phyloP scores from a whole-genome alignment of 2,329 filamentous ascomycete species.

The Onygenales sp. region DNA sequence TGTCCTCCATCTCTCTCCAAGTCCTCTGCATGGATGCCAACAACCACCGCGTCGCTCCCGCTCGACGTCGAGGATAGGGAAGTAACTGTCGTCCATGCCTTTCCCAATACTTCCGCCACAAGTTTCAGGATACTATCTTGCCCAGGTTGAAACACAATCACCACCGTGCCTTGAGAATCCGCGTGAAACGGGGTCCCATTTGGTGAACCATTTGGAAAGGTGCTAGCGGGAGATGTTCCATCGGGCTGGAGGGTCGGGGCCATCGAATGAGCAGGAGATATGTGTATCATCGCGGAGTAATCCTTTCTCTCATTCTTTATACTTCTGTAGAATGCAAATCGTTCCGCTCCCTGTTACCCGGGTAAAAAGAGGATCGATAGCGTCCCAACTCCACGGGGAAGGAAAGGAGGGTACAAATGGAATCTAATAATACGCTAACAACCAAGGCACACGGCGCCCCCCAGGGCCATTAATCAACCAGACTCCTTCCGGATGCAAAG shows the following conservation, averaged over 20 bases:
- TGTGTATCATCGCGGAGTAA: conserved; percentile 22
- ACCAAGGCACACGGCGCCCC: not conserved
- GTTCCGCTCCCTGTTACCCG: not conserved
- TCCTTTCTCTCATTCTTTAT: not conserved
- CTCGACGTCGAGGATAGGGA: conserved; percentile 45
- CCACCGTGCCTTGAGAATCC: conserved; percentile 30
- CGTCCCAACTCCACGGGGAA: not conserved
- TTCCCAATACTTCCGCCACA: conserved; percentile 71
- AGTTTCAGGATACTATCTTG: conserved; percentile 66
- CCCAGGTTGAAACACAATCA: conserved; percentile 59
- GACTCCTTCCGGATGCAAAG: not conserved
- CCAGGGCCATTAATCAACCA: not conserved
- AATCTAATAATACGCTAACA: not conserved
- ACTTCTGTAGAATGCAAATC: not conserved
- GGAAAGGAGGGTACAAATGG: not conserved
- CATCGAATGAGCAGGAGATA: conserved; percentile 23
- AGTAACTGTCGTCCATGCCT: conserved; percentile 54
- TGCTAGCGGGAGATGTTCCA: conserved; percentile 13
- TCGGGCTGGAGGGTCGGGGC: conserved; percentile 22
- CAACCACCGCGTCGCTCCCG: conserved; percentile 54
- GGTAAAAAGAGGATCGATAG: not conserved
- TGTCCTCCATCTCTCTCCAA: conserved; percentile 49
- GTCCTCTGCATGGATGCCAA: conserved; percentile 53
- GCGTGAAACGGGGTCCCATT: not conserved
- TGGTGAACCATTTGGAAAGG: conserved; percentile 12